Conservation (phyloP, 2,329 filamentous ascomycete genomes). For the Stromatinia cepivora region DNA sequence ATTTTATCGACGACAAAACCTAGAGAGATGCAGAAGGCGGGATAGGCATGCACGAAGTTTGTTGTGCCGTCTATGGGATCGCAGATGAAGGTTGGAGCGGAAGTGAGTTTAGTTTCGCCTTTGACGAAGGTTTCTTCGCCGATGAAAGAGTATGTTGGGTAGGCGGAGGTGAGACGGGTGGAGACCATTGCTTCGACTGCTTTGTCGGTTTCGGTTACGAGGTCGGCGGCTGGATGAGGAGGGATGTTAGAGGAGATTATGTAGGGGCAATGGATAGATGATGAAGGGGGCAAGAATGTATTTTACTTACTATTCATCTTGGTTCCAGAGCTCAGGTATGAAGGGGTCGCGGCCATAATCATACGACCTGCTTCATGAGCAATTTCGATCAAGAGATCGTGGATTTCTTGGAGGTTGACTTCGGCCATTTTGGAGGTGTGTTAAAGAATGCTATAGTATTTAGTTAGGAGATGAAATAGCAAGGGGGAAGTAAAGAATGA, state of each 20-base stretch:
- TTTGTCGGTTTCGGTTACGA: conserved; percentile 68
- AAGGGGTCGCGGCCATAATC: conserved; percentile 62
- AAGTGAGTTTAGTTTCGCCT: conserved; percentile 59
- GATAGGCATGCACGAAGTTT: conserved; percentile 78
- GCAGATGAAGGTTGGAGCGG: conserved; percentile 73
- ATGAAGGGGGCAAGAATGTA: conserved; percentile 21
- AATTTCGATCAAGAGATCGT: conserved; percentile 59
- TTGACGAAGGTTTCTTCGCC: conserved; percentile 76
- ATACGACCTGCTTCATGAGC: conserved; percentile 65
- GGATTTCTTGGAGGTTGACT: conserved; percentile 61
- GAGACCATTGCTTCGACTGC: conserved; percentile 65
- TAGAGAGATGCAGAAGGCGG: conserved; percentile 73
- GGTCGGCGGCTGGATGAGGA: conserved; percentile 57
- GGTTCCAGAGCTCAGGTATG: conserved; percentile 56
- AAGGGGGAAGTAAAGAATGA: not conserved
- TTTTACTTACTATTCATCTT: conserved; percentile 60
- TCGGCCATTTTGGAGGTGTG: conserved; percentile 48
- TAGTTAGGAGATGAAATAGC: not conserved
- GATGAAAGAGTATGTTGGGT: conserved; percentile 63
- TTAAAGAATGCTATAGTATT: not conserved
- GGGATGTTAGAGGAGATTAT: conserved; percentile 16
- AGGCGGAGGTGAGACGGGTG: conserved; percentile 50
- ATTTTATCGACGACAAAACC: conserved; percentile 63
- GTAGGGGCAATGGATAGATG: not conserved
- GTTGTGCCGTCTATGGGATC: conserved; percentile 83